Evolutionary conservation across 441 rosid species (phyloP), one percentile per base, ranked within the genome.

Genomic region (Kokia cookei): DNA sequence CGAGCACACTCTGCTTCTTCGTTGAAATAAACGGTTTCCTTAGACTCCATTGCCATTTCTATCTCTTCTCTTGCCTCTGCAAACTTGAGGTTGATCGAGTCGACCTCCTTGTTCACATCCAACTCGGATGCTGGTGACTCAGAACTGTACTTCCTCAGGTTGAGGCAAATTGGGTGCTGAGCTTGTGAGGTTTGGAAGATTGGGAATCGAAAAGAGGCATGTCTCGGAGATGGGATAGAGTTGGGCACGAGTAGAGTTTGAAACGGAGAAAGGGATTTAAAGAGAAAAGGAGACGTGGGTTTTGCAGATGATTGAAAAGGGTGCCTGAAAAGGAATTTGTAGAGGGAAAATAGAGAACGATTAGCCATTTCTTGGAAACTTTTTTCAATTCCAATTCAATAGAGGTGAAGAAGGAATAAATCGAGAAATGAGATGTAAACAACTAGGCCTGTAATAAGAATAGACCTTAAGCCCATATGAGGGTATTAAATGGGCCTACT

Each of bases 21-120:
- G 65, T 96, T 69, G 85, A 96, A 96, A 79, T 92, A 96, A 69
- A 93, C 91, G 3, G 98, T 93, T 83, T 96, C 99, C 48, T 93
- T 96, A 11, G 99, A 87, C 14, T 93, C 99, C 96, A 90, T 84
- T 12, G 98, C 97, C 94, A 86, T 84, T 70, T 93, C 97, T 69
- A 93, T 91, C 91, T 96, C 99, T 80, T 96, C 97, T 64, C 99
- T 91, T 17, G 99, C 99, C 84, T 96, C 97, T 6, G 90, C 97
- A 73, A 96, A 96, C 81, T 90, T 90, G 75, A 89, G 89, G 88
- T 93, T 93, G 73, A 96, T 89, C 85, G 74, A 69, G 81, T 96
- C 97, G 40, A 96, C 95, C 9, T 86, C 92, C 54, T 79, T 85
- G 89, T 90, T 87, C 65, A 85, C 85, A 74, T 96, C 94, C 72